phyloP scores from a whole-genome alignment of 1,284 basidiomycete genomes.

The Vanrija sp. region DNA sequence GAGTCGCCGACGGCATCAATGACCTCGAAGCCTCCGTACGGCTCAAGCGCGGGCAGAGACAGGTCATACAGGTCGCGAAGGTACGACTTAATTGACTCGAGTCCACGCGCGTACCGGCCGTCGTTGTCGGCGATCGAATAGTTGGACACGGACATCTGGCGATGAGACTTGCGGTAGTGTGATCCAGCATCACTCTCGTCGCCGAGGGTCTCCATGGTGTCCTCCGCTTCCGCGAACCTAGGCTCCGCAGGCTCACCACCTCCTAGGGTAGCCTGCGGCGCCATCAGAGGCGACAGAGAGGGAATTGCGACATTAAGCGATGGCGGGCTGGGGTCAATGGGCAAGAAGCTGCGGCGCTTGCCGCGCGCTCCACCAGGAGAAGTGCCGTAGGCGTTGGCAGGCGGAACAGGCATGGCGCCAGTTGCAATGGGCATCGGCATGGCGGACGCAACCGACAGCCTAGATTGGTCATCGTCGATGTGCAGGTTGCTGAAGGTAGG shows the following conservation, averaged over 20 bases:
- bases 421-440: neutral
- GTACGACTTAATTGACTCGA: slow-evolving; percentile 89
- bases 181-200: slow-evolving; percentile 14
- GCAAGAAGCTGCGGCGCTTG: slow-evolving; percentile 79
- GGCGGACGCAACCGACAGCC: neutral
- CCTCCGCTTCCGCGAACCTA: neutral
- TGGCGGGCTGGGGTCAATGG: slow-evolving; percentile 59
- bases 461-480: neutral
- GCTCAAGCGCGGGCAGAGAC: slow-evolving; percentile 40
- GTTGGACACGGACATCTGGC: slow-evolving; percentile 16
- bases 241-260: slow-evolving; percentile 4
- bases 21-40: slow-evolving; percentile 44
- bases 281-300: slow-evolving; percentile 60
- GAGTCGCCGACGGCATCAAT: slow-evolving; percentile 9
- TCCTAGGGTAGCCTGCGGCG: slow-evolving; percentile 14
- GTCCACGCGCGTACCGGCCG: slow-evolving; percentile 51
- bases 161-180: slow-evolving; percentile 8
- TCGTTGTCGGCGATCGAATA: slow-evolving; percentile 21
- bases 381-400: neutral
- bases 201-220: slow-evolving; percentile 16
- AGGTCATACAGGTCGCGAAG: slow-evolving; percentile 92
- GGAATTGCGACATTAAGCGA: slow-evolving; percentile 53
- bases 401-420: neutral
- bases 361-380: neutral
- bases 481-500: slow-evolving; percentile 10